Evolutionary conservation across 495 filamentous ascomycete species (phyloP).

Genomic region (Penicillium daleae): DNA sequence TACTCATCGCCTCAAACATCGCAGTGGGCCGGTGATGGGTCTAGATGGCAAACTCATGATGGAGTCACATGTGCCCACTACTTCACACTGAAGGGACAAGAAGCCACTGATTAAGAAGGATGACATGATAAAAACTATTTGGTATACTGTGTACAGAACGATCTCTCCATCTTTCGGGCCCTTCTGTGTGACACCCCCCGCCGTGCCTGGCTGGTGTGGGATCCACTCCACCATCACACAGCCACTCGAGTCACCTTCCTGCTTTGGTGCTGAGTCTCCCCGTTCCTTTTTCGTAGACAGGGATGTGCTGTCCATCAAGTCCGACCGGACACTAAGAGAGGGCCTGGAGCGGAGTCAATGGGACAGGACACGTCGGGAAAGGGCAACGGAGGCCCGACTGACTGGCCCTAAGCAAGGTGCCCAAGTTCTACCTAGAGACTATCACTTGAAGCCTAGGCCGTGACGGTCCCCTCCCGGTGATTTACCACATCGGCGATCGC

Average conservation of each 20-base stretch:
- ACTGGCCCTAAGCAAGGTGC: not conserved
- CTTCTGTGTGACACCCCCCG: not conserved
- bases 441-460: not conserved
- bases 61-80: not conserved
- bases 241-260: conserved; percentile 28
- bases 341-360: not conserved
- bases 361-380: not conserved
- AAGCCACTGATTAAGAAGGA: not conserved
- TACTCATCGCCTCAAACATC: conserved; percentile 1
- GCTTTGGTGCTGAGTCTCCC: conserved; percentile 5
- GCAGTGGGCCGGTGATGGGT: not conserved
- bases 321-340: not conserved
- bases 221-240: conserved; percentile 19
- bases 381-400: not conserved
- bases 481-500: conserved; percentile 71
- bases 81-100: not conserved
- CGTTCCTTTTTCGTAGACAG: conserved; percentile 17
- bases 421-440: not conserved
- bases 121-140: conserved; percentile 14
- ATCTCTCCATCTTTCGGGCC: conserved; percentile 5
- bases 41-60: not conserved
- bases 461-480: not conserved
- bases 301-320: not conserved
- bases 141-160: conserved; percentile 22
- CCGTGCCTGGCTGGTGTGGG: not conserved